These are phyloP conservation scores for Globisporangium emineosum DNA, from an alignment of 352 stramenopile genomes.

Conservation along the genomic window DNA sequence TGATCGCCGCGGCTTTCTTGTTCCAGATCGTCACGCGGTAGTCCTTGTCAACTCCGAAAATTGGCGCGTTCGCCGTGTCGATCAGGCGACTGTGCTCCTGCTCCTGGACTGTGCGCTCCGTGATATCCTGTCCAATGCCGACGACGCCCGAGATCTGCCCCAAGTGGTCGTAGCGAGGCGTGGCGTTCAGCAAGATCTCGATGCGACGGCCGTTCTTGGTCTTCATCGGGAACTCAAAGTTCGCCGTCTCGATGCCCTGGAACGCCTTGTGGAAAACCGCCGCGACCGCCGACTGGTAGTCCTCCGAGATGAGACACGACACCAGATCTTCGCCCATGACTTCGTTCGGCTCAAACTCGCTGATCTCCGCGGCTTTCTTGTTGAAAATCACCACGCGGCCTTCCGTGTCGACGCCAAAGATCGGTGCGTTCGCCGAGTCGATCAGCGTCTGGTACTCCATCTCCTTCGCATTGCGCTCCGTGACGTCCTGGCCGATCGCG, in stretches of 20 bases:
- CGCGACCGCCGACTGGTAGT: slow-evolving; percentile 60
- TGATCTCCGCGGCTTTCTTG: slow-evolving; percentile 86
- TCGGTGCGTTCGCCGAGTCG: slow-evolving; percentile 74
- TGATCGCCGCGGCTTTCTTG: slow-evolving; percentile 86
- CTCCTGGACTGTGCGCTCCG: slow-evolving; percentile 72
- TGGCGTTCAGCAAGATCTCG: slow-evolving; percentile 78
- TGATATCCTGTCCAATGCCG: slow-evolving; percentile 85
- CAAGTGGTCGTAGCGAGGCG: slow-evolving; percentile 57
- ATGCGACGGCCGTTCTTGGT: slow-evolving; percentile 75
- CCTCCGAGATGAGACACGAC: slow-evolving; percentile 69
- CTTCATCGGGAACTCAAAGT: slow-evolving; percentile 80
- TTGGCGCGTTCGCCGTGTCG: slow-evolving; percentile 79
- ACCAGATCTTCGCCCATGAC: slow-evolving; percentile 84
- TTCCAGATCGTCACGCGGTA: slow-evolving; percentile 92
- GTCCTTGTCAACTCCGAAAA: slow-evolving; percentile 80
- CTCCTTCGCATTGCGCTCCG: slow-evolving; percentile 55
- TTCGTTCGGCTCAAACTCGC: slow-evolving; percentile 85
- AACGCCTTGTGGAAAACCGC: slow-evolving; percentile 71
- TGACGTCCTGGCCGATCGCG: slow-evolving; percentile 70
- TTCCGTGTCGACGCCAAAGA: slow-evolving; percentile 68
- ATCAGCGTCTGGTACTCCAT: slow-evolving; percentile 73
- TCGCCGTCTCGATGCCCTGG: slow-evolving; percentile 62
- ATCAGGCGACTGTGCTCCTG: slow-evolving; percentile 81
- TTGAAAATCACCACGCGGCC: slow-evolving; percentile 85
- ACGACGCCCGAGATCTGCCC: slow-evolving; percentile 69